A percentile compares a stretch with the other conserved stretches of the same genome.
These are phyloP conservation scores for Populus deltoides DNA, from an alignment of 345 rosid species.

Conservation along the genomic window DNA sequence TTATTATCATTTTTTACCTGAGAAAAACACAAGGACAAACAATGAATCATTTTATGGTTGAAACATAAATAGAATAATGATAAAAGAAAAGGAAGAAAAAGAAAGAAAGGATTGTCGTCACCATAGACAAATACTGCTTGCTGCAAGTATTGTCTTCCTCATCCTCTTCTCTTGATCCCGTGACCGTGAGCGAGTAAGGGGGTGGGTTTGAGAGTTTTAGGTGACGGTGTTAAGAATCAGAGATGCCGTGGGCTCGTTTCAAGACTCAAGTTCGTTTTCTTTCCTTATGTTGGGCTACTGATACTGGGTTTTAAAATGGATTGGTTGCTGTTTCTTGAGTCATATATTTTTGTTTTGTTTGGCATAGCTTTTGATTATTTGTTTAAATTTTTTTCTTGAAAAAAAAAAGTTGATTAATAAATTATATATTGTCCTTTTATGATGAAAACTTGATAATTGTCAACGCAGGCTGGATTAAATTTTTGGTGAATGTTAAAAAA, in stretches of 20 bases:
- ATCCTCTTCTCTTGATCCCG: not conserved
- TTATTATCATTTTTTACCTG: conserved; percentile 68
- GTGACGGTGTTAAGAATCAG: not conserved
- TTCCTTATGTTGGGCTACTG: not conserved
- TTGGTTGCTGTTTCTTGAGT: not conserved
- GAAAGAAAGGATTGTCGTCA: not conserved
- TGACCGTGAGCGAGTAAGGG: not conserved
- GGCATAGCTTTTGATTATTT: too few relatives aligned
- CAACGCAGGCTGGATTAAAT: too few relatives aligned
- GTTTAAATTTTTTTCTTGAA: too few relatives aligned
- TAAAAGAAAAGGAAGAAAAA: not conserved
- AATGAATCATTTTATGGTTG: too few relatives aligned
- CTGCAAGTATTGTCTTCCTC: not conserved
- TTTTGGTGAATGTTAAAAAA: too few relatives aligned
- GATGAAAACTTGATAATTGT: too few relatives aligned
- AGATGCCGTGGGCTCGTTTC: not conserved
- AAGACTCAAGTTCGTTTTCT: not conserved
- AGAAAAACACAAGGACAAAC: not conserved
- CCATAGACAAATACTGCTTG: not conserved
- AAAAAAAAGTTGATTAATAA: too few relatives aligned
- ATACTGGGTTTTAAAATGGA: not conserved
- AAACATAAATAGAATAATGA: too few relatives aligned
- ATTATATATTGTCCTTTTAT: too few relatives aligned
- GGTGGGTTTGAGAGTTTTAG: too few relatives aligned
- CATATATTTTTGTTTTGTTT: not conserved